Base-by-base conservation (phyloP, 176 grass and related monocot species). In the Leersia perrieri region DNA sequence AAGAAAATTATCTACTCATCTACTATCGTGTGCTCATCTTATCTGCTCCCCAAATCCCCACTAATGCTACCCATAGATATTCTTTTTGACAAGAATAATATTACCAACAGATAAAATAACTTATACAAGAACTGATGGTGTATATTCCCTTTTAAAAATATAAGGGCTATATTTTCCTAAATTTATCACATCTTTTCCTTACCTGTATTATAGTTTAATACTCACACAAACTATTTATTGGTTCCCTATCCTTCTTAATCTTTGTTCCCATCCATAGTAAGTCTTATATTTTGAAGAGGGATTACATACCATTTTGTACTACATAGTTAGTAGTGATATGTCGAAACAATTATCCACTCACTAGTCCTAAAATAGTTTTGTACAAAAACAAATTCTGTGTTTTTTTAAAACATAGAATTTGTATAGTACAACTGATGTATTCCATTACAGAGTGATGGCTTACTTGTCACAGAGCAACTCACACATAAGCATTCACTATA, bases 401-500 rank as follows among this genome's bases (percentile, higher is more conserved):
- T 58, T 53, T 11, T 29, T 25, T 40, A 1, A 42, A 63, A 7
- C 16, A 63, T 9, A 38, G 23, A 25, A 33, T 57, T 16, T 45
- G 31, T 39, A 42, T 11, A 68, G 33, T 58, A 33, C 14, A 80
- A 69, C 32, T 47, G 23, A 18, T 49, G 35, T 62, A 63, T 47
- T 62, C 62, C 29, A 77, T 73, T 39, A 76, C 15, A 82, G 5
- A 40, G 14, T 74, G n/a, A 66, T 32, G 13, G n/a, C 5, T 34
- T 68, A 33, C 1, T 44, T 63, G 7, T 27, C 11, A 16, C 26
- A 73, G 16, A 40, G 32, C 20, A 74, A 88, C 23, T 11, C 2
- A 57, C 36, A 77, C 41, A 9, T 27, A 42, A 51, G 22, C 41
- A 69, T 41, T 87, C 41, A 64, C 73, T 66, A 78, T 83, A 33